Percentiles rank a stretch among this genome's conserved stretches.
phyloP scores from a whole-genome alignment of 2,329 filamentous ascomycete genomes.

The Chaetothyriales sp. region DNA sequence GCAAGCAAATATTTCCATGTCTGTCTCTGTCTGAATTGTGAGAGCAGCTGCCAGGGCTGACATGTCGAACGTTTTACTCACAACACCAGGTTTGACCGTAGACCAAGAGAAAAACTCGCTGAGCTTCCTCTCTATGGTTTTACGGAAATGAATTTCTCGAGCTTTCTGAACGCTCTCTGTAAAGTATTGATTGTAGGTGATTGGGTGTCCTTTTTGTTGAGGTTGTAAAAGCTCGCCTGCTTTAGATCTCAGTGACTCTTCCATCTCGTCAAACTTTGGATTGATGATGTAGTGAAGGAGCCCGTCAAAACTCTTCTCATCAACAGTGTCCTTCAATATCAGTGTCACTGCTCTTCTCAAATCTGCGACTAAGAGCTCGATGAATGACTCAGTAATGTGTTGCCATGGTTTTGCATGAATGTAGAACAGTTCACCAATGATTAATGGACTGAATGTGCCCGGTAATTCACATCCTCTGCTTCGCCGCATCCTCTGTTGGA shows the following conservation, averaged over 20 bases:
- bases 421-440: slow-evolving; percentile 46
- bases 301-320: slow-evolving; percentile 27
- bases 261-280: slow-evolving; percentile 27
- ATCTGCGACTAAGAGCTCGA: slow-evolving; percentile 23
- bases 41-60: slow-evolving; percentile 4
- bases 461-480: slow-evolving; percentile 44
- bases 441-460: slow-evolving; percentile 46
- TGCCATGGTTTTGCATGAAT: slow-evolving; percentile 47
- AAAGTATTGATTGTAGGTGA: slow-evolving; percentile 27
- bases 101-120: neutral
- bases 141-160: slow-evolving; percentile 1
- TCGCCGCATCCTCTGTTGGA: slow-evolving; percentile 27
- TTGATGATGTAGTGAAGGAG: slow-evolving; percentile 29
- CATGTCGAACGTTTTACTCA: slow-evolving; percentile 1
- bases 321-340: slow-evolving; percentile 26
- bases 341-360: slow-evolving; percentile 25
- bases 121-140: neutral
- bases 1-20: slow-evolving; percentile 28
- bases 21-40: slow-evolving; percentile 15
- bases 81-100: neutral
- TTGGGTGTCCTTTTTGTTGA: slow-evolving; percentile 28
- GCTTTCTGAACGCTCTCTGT: slow-evolving; percentile 22
- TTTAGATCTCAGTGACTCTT: slow-evolving; percentile 28
- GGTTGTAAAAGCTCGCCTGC: slow-evolving; percentile 33
- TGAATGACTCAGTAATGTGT: slow-evolving; percentile 24